Evolutionary conservation across 768 basidiomycete species (phyloP).

Genomic region (Xanthoconium stramineum): DNA sequence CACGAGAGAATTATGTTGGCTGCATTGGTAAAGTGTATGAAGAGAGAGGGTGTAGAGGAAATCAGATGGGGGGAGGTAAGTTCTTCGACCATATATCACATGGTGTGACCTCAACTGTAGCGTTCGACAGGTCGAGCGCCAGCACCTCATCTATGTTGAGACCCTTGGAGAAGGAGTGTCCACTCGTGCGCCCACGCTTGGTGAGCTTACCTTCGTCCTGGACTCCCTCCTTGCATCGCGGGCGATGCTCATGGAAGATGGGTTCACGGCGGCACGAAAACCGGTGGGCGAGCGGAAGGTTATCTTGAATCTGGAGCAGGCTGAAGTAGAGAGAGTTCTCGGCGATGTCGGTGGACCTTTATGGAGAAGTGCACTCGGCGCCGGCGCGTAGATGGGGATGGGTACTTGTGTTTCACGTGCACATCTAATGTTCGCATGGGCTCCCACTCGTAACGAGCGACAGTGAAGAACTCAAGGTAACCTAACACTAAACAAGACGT

Average conservation of each 20-base stretch:
- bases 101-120: neutral
- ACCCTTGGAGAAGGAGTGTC: conserved; percentile 62
- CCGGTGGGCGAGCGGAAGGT: conserved; percentile 64
- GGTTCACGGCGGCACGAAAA: conserved; percentile 51
- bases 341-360: conserved; percentile 69
- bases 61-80: conserved; percentile 80
- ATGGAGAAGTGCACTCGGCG: conserved; percentile 56
- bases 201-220: conserved; percentile 67
- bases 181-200: conserved; percentile 50
- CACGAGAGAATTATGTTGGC: conserved; percentile 89
- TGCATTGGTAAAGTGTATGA: conserved; percentile 76
- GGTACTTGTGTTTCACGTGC: neutral
- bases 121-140: conserved; percentile 57
- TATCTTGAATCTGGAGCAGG: conserved; percentile 78
- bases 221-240: conserved; percentile 76
- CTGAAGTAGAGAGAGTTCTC: conserved; percentile 82
- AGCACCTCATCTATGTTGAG: conserved; percentile 69
- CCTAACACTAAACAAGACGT: too few relatives aligned
- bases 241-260: conserved; percentile 72
- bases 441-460: neutral
- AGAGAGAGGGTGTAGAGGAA: conserved; percentile 82
- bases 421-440: neutral
- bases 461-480: too few relatives aligned
- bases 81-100: conserved; percentile 3
- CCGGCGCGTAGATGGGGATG: conserved; percentile 4